Evolutionary conservation across 164 flowering plant species (phyloP).

Genomic region (Vitis riparia): DNA sequence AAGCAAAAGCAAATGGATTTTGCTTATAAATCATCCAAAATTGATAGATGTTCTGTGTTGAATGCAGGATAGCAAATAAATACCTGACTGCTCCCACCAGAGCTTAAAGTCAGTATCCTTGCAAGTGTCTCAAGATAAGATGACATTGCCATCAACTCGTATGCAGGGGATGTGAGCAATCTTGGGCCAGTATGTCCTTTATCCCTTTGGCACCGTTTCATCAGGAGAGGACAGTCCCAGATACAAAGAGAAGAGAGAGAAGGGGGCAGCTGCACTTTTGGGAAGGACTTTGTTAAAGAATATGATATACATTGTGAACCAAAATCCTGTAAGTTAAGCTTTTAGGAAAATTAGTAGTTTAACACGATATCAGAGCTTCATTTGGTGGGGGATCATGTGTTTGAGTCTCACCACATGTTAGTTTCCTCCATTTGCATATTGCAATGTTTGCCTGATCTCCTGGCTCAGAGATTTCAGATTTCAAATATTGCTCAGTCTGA

Average conservation of each 20-base stretch:
- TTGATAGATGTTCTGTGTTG: too few relatives aligned
- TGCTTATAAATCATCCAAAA: too few relatives aligned
- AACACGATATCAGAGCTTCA: too few relatives aligned
- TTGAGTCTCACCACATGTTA: constrained; percentile 4
- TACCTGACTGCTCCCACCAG: too few relatives aligned
- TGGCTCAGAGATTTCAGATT: constrained; percentile 10
- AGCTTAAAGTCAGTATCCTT: too few relatives aligned
- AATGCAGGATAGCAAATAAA: too few relatives aligned
- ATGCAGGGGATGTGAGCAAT: constrained; percentile 7
- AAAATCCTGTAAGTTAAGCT: too few relatives aligned
- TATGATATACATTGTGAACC: too few relatives aligned
- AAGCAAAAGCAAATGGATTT: too few relatives aligned
- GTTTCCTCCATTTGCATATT: constrained; percentile 5
- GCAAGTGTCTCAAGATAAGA: too few relatives aligned
- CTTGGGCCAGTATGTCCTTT: constrained; percentile 12
- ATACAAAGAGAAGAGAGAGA: constrained; percentile 9
- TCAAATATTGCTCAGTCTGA: constrained; percentile 7
- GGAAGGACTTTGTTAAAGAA: constrained; percentile 4
- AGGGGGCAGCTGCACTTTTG: constrained; percentile 12
- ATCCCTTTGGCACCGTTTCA: constrained; percentile 1
- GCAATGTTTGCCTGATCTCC: constrained; percentile 7
- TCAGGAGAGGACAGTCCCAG: constrained; percentile 6
- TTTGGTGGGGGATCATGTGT: too few relatives aligned
- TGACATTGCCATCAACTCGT: neutral
- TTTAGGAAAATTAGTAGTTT: too few relatives aligned